A percentile compares a stretch with the other conserved stretches of the same genome.
These are phyloP conservation scores for Capsicum chinense DNA, from an alignment of 257 asterid genomes.

Conservation along the genomic window DNA sequence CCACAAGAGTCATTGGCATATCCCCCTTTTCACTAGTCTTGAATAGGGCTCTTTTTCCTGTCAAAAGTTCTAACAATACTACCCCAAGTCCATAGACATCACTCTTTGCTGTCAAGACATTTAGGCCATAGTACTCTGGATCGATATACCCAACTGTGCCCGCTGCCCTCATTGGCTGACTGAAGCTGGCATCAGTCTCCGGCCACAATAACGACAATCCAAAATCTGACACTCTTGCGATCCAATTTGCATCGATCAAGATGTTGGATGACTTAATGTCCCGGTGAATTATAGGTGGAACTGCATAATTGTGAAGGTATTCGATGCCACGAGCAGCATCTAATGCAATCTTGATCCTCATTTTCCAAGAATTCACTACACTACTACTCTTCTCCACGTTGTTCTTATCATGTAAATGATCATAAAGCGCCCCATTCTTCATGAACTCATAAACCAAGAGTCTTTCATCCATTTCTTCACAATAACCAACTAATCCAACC, in stretches of 20 bases:
- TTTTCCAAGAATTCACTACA: constrained; percentile 19
- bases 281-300: constrained; percentile 27
- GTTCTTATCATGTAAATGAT: constrained; percentile 24
- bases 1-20: constrained; percentile 29
- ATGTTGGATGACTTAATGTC: constrained; percentile 32
- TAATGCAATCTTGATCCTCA: constrained; percentile 27
- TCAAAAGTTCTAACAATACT: constrained; percentile 32
- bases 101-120: constrained; percentile 34
- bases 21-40: constrained; percentile 22
- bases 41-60: constrained; percentile 35
- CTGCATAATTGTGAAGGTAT: constrained; percentile 28
- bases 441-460: constrained; percentile 31
- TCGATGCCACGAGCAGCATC: constrained; percentile 29
- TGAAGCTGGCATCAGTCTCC: not conserved
- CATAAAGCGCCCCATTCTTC: constrained; percentile 27
- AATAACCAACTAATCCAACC: constrained; percentile 26
- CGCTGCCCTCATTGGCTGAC: constrained; percentile 30
- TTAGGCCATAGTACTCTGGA: constrained; percentile 34
- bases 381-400: constrained; percentile 16
- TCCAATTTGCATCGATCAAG: constrained; percentile 6
- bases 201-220: constrained; percentile 10
- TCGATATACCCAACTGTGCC: constrained; percentile 36
- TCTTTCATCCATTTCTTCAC: constrained; percentile 27
- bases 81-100: constrained; percentile 38
- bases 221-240: constrained; percentile 24